Conservation (phyloP, 257 asterid genomes). For the Prunella vulgaris region DNA sequence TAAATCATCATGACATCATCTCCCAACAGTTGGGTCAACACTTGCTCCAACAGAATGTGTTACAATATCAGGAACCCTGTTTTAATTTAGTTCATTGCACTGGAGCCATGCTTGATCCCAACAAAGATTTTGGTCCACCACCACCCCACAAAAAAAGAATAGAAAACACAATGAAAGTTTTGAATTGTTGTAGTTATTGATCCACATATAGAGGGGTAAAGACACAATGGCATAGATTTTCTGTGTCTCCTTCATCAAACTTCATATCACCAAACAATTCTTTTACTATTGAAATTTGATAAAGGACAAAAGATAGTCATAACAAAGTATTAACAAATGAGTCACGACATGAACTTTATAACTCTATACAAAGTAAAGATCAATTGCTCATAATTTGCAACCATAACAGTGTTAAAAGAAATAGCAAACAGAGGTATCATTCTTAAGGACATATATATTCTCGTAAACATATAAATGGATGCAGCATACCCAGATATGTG, state of each 20-base stretch:
- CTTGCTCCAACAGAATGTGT: no score
- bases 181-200: neutral
- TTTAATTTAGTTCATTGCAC: neutral
- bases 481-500: neutral
- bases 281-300: neutral
- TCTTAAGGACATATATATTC: no score
- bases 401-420: neutral
- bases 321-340: no score
- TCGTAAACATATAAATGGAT: neutral
- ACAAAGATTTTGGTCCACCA: neutral
- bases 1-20: neutral
- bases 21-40: neutral
- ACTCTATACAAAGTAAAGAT: constrained; percentile 1
- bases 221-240: neutral
- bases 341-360: neutral
- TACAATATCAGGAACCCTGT: neutral
- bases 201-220: neutral
- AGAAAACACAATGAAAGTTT: neutral
- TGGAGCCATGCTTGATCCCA: neutral
- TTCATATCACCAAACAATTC: constrained; percentile 17
- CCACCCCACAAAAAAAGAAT: no score
- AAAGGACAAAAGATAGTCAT: no score
- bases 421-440: no score
- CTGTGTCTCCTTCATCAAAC: neutral
- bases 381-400: neutral